Evolutionary conservation across 148 eudicot genomes (phyloP).

Genomic region (Rhododendron mucronatum): DNA sequence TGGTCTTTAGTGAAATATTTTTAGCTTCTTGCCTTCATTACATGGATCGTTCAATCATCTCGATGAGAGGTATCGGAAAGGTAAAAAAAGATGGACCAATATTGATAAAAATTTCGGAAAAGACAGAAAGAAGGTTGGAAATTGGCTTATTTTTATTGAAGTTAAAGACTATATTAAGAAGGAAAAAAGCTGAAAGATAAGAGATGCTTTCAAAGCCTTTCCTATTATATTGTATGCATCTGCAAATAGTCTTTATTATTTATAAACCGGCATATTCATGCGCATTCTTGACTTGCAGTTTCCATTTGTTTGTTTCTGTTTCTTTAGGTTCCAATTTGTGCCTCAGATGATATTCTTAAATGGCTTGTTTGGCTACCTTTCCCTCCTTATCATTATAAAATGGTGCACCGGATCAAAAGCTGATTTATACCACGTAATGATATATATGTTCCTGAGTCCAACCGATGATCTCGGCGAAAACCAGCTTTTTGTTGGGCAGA

Average conservation of each 20-base stretch:
- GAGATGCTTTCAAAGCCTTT: background rate
- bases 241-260: background rate
- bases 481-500: constrained; percentile 87
- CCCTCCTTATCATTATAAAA: constrained; percentile 42
- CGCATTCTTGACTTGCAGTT: background rate
- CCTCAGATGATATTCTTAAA: constrained; percentile 59
- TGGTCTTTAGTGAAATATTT: constrained; percentile 10
- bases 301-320: constrained; percentile 4
- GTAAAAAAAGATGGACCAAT: background rate
- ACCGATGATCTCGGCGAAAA: constrained; percentile 94
- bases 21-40: background rate
- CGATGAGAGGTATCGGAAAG: background rate
- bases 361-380: constrained; percentile 53
- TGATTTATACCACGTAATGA: constrained; percentile 59
- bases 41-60: background rate
- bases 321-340: constrained; percentile 50
- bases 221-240: background rate
- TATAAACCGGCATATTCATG: background rate
- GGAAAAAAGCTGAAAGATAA: background rate
- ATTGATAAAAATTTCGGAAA: background rate
- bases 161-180: background rate
- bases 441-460: constrained; percentile 69
- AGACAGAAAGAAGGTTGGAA: background rate
- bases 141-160: background rate
- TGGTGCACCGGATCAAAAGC: constrained; percentile 62